phyloP scores from a whole-genome alignment of 106 monocot genomes.

The Dendrobium nobile region DNA sequence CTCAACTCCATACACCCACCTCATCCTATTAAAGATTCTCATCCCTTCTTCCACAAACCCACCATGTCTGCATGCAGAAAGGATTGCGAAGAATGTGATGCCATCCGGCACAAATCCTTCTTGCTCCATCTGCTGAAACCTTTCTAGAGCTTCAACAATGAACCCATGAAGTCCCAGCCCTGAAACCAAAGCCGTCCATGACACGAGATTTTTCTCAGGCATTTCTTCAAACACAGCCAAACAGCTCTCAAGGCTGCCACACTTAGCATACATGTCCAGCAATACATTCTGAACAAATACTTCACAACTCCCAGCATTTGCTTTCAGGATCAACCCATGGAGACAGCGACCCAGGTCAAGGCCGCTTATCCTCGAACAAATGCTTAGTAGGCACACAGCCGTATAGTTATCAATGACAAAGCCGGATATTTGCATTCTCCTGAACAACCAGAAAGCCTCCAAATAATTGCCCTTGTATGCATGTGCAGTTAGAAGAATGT shows the following conservation, averaged over 20 bases:
- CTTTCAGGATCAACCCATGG: conserved; percentile 65
- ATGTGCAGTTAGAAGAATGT: conserved; percentile 59
- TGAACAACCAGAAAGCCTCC: conserved; percentile 45
- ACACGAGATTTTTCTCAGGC: conserved; percentile 50
- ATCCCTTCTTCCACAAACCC: conserved; percentile 63
- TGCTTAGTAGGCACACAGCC: conserved; percentile 49
- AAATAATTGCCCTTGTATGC: conserved; percentile 36
- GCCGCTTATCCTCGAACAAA: conserved; percentile 46
- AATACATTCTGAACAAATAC: conserved; percentile 61
- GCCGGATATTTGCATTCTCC: conserved; percentile 33
- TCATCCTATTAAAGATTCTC: conserved; percentile 49
- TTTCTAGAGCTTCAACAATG: conserved; percentile 35
- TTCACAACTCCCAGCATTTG: conserved; percentile 27
- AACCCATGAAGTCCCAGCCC: conserved; percentile 61
- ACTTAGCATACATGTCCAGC: conserved; percentile 82
- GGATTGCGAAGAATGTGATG: conserved; percentile 45
- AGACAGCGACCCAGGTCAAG: conserved; percentile 39
- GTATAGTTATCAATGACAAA: conserved; percentile 41
- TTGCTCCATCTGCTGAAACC: conserved; percentile 48
- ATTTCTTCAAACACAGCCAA: conserved; percentile 54
- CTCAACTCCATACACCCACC: conserved; percentile 30
- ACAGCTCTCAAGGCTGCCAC: conserved; percentile 54
- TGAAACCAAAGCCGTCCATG: conserved; percentile 69
- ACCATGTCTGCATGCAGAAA: conserved; percentile 71
- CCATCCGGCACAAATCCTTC: conserved; percentile 50